Conservation (phyloP, 352 stramenopile species). For the Phytopythium helicoides region DNA sequence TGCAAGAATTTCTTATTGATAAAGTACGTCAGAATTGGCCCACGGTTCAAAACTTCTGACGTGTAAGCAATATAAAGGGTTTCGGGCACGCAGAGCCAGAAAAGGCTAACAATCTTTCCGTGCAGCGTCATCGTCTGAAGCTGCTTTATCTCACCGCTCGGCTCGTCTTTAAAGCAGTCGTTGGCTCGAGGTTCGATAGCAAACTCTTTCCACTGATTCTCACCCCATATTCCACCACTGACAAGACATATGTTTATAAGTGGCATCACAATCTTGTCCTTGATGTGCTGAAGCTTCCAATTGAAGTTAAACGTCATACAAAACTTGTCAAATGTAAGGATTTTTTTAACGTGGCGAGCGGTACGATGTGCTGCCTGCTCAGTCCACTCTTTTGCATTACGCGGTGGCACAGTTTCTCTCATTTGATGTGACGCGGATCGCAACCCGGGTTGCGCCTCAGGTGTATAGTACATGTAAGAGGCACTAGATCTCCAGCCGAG, state of each 20-base stretch:
- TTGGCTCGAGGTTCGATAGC: slow-evolving; percentile 55
- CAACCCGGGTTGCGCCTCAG: too few relatives aligned
- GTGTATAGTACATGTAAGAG: slow-evolving; percentile 44
- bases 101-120: slow-evolving; percentile 55
- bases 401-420: too few relatives aligned
- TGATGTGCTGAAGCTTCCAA: slow-evolving; percentile 56
- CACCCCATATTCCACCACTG: slow-evolving; percentile 40
- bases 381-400: too few relatives aligned
- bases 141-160: slow-evolving; percentile 49
- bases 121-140: slow-evolving; percentile 64
- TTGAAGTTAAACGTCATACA: slow-evolving; percentile 40
- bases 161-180: slow-evolving; percentile 49
- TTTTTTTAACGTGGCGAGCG: too few relatives aligned
- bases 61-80: slow-evolving; percentile 43
- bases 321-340: slow-evolving; percentile 16
- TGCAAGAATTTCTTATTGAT: slow-evolving; percentile 55
- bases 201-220: slow-evolving; percentile 43
- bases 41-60: slow-evolving; percentile 49
- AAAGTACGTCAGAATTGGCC: slow-evolving; percentile 52
- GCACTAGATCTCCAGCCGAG: slow-evolving; percentile 29
- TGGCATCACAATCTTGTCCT: slow-evolving; percentile 53
- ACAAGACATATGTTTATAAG: slow-evolving; percentile 39
- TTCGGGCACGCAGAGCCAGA: slow-evolving; percentile 50
- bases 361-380: too few relatives aligned
- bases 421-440: too few relatives aligned